Evolutionary conservation across 768 basidiomycete genomes (phyloP), one percentile per base, ranked within the genome.

Genomic region (Lentinus brumalis): DNA sequence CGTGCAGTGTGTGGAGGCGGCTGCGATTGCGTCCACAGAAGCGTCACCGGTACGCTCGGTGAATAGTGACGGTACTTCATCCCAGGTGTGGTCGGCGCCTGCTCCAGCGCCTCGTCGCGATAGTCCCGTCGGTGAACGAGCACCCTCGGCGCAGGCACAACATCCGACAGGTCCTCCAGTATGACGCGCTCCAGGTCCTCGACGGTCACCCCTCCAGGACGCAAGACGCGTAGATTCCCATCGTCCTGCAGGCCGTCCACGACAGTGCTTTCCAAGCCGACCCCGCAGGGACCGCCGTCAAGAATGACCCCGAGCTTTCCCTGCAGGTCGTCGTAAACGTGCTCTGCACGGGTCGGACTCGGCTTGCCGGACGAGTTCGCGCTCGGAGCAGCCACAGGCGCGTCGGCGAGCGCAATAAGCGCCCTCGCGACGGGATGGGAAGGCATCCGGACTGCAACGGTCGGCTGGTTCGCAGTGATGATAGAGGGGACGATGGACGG

Each of bases 31-130:
- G 86, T 84, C 62, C 83, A 80, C 41, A 94, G 77, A 6, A 98
- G 82, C 21, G 83, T 84, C 32, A 98, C 92, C 2, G 94, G 94
- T 4, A 95, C 87, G 1, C 88, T 78, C 2, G 97, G 97, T 26
- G 96, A 91, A 73, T 99, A 99, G 76, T 99, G 97, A 53, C 89
- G 85, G 73, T 99, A 99, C 76, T 99, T 99, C 96, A 98, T 97
- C 35, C 97, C 97, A 2, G 97, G 97, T 0, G 97, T 98, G 8
- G 94, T 94, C 9, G 97, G 97, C 0, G 87, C 83, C 41, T 79
- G 78, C 71, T 94, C 92, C 59, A 91, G 78, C n/a, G 73, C 74
- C 41, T 83, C 78, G 68, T 91, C 91, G 35, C 76, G 66, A 69
- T 87, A 96, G 72, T 96, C 92, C 12, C 92, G 84, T 54, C 83